A percentile compares a stretch with the other conserved stretches of the same genome.
phyloP scores from a whole-genome alignment of 306 rosid genomes.

The Hippophae rhamnoides region DNA sequence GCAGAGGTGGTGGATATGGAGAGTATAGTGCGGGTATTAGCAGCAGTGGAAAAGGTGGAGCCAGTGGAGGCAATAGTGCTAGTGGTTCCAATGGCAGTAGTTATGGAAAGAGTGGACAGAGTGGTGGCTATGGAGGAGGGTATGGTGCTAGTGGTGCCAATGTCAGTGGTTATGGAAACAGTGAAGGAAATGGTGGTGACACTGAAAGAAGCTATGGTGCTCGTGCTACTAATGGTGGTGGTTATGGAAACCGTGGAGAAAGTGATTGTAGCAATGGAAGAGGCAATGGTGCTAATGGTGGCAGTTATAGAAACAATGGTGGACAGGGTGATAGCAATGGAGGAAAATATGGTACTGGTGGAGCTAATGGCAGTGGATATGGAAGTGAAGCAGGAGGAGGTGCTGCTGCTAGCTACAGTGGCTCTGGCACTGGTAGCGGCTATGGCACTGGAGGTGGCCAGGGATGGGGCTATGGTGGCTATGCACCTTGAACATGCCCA shows the following conservation, averaged over 20 bases:
- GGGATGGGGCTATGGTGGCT: too few species aligned
- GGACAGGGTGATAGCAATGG: too few species aligned
- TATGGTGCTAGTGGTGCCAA: slow-evolving; percentile 22
- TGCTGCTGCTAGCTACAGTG: too few species aligned
- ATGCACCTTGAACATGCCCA: too few species aligned
- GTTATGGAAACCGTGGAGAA: slow-evolving; percentile 11
- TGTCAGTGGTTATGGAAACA: slow-evolving; percentile 25
- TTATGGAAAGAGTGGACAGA: too few species aligned
- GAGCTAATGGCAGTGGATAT: too few species aligned
- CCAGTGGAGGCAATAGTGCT: slow-evolving; percentile 9
- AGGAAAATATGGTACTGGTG: too few species aligned
- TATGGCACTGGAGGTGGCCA: neutral
- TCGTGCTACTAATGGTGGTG: slow-evolving; percentile 12
- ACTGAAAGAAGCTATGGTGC: slow-evolving; percentile 15
- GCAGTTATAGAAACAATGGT: too few species aligned
- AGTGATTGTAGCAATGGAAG: neutral
- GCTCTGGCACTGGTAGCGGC: too few species aligned
- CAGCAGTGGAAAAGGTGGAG: slow-evolving; percentile 28
- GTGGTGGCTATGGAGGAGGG: slow-evolving; percentile 24
- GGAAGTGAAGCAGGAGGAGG: too few species aligned
- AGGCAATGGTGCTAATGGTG: too few species aligned
- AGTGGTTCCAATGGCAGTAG: slow-evolving; percentile 10
- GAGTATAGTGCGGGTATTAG: slow-evolving; percentile 29
- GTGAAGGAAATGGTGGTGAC: slow-evolving; percentile 11
- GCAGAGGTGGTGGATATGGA: slow-evolving; percentile 16